Conservation (phyloP, 1,284 basidiomycete species). For the Marasmius fiardii region DNA sequence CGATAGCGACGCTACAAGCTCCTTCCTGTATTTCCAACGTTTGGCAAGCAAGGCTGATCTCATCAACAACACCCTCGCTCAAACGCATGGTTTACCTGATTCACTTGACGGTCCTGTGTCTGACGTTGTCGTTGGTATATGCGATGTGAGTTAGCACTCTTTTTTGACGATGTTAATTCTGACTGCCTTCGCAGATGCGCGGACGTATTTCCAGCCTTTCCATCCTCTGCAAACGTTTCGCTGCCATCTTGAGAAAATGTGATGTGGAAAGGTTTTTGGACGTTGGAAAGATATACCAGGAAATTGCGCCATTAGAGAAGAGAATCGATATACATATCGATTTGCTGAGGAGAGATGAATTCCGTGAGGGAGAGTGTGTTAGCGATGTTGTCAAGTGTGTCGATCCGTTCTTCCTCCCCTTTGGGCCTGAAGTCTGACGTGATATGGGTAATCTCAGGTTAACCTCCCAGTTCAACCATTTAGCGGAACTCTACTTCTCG, state of each 20-base stretch:
- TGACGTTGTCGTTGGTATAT: constrained; percentile 83
- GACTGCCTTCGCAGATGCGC: constrained; percentile 54
- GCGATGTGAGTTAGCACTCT: constrained; percentile 60
- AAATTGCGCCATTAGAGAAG: constrained; percentile 86
- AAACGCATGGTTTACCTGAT: constrained; percentile 80
- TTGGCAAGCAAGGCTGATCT: constrained; percentile 83
- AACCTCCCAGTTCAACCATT: constrained; percentile 87
- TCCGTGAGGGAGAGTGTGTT: constrained; percentile 90
- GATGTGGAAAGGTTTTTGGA: constrained; percentile 82
- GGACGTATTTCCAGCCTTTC: constrained; percentile 78
- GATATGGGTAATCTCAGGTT: constrained; percentile 48
- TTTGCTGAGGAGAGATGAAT: constrained; percentile 80
- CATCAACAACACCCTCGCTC: constrained; percentile 77
- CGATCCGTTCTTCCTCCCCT: not conserved
- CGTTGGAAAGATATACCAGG: constrained; percentile 80
- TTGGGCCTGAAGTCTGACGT: not conserved
- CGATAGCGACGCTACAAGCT: constrained; percentile 83
- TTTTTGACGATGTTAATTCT: not conserved
- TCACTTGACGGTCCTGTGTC: constrained; percentile 77
- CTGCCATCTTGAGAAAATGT: constrained; percentile 74
- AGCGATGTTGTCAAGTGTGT: constrained; percentile 82
- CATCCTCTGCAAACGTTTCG: constrained; percentile 83
- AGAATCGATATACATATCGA: constrained; percentile 90
- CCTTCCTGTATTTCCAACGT: constrained; percentile 89
- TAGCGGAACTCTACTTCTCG: constrained; percentile 82